A percentile compares a stretch with the other conserved stretches of the same genome.
phyloP scores from a whole-genome alignment of 768 basidiomycete species.

The Boletus pseudopeckii region DNA sequence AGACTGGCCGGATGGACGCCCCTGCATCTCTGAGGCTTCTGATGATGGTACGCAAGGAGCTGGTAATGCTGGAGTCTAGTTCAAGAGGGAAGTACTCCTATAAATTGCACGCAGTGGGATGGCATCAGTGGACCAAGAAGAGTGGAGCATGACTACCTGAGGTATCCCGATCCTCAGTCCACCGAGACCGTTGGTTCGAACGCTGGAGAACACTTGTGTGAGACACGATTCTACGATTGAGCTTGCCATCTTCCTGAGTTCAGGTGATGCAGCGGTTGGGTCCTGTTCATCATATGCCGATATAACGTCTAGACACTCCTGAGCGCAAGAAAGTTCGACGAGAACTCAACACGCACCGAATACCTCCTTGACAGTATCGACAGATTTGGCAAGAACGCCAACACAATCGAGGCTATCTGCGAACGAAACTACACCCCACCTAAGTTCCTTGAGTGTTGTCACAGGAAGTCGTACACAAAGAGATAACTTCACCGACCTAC shows the following conservation, averaged over 20 bases:
- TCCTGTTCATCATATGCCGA: slow-evolving; percentile 61
- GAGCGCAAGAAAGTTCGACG: background rate
- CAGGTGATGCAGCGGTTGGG: slow-evolving; percentile 61
- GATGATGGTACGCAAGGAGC: slow-evolving; percentile 46
- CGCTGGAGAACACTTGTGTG: background rate
- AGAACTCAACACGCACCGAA: slow-evolving; percentile 49
- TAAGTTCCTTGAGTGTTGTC: slow-evolving; percentile 27
- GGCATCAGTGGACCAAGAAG: background rate
- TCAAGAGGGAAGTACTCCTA: slow-evolving; percentile 82
- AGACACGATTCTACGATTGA: slow-evolving; percentile 18
- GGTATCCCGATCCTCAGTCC: slow-evolving; percentile 76
- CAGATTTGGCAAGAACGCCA: slow-evolving; percentile 65
- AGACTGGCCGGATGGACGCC: slow-evolving; percentile 67
- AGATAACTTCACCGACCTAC: slow-evolving; percentile 51
- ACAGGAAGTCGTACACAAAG: background rate
- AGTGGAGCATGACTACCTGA: slow-evolving; percentile 41
- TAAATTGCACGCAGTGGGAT: background rate
- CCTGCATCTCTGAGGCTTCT: slow-evolving; percentile 45
- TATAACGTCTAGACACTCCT: slow-evolving; percentile 30
- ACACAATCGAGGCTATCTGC: slow-evolving; percentile 96
- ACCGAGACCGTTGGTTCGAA: slow-evolving; percentile 28
- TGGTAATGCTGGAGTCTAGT: slow-evolving; percentile 44
- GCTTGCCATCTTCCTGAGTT: slow-evolving; percentile 37
- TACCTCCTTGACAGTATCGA: slow-evolving; percentile 46
- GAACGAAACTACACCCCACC: slow-evolving; percentile 89